Base-by-base conservation (phyloP, 352 stramenopile species). In the Pythium myriotylum region DNA sequence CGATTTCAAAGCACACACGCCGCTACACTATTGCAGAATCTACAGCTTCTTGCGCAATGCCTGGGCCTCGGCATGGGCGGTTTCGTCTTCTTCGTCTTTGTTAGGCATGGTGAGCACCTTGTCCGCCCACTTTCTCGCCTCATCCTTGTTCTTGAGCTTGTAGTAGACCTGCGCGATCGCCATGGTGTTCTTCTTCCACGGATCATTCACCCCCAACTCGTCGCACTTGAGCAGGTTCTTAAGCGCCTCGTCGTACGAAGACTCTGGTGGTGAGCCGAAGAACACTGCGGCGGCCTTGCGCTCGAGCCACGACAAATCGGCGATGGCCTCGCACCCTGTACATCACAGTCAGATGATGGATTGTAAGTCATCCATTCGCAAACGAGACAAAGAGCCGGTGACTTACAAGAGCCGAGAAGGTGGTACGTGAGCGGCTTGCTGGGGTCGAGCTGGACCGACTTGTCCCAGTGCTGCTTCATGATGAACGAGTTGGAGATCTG, bases 231-330 rank as follows among this genome's bases (percentile, higher is more conserved):
- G 64, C 37, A 96, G 73, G 55, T 86, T 91, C 40, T 46, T 57
- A 12, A 96, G 68, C 29, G 88, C 84, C 49, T 96, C 85, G 41
- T 93, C 75, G 60, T 94, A 96, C 32, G 86, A 88, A 3, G 86
- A 90, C 57, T 87, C 71, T 12, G 88, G 88, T 14, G 88, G 88
- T 20, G 86, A 74, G 22, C 85, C 86, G 48, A 95, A 96, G 17
- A 96, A 68, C 55, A 91, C 81, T 4, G 81, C 74, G 5, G 86
- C 88, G 1, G 89, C 79, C 62, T 94, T 92, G 62, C 86, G 84
- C 72, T 93, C 81, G 41, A 95, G 67, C 88, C 88, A 96, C 64
- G 79, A 89, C 32, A 96, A 69, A 41, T 94, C 85, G 2, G 88
- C 68, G 57, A 96, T 90, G 23, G 80, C 74, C 42, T 92, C 86